Base-by-base conservation (phyloP, 2,329 filamentous ascomycete species). In the Aspergillus pseudotamarii region DNA sequence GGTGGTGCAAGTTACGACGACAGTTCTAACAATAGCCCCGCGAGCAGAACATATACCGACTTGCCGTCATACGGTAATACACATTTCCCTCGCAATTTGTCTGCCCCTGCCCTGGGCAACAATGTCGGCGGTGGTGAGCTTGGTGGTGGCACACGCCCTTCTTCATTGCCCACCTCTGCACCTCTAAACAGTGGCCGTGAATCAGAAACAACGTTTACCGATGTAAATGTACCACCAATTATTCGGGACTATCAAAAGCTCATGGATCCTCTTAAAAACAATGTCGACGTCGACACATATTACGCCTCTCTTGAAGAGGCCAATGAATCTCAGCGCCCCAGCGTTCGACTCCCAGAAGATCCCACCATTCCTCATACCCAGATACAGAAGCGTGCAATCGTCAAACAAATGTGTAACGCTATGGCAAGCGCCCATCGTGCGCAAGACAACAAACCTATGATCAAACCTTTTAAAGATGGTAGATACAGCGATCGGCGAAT, bases 361-460 rank as follows among this genome's bases (percentile, higher is more conserved):
- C 30, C 34, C 6, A 75, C 73, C 10, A 68, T 78, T 57, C 75
- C 75, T 23, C 53, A 45, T 3, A 71, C 62, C 16, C 16, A 46
- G 9, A 55, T 63, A 2, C 65, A 71, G 23, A 69, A 69, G 19
- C 55, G 65, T 19, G 70, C 68, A 11, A 68, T 76, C 43, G 75
- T 78, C 26, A 69, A 66, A 50, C 66, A 66, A 5, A 64, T 80
- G 30, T 68, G 72, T 55, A 67, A 67, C n/a, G 76, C 76, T 0
- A 77, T 79, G 72, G 72, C 69, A 23, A 72, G 66, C 36, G 68
- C 71, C 21, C 61, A 71, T 8, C 23, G 66, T 14, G 72, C 73
- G 0, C 61, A 70, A 38, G 76, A 78, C 32, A 76, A 75, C 50
- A 65, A 66, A 4, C 68, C 68, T 10, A 78, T 78, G 73, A 68